Base-by-base conservation (phyloP, 495 filamentous ascomycete species). In the Penicillium angulare region DNA sequence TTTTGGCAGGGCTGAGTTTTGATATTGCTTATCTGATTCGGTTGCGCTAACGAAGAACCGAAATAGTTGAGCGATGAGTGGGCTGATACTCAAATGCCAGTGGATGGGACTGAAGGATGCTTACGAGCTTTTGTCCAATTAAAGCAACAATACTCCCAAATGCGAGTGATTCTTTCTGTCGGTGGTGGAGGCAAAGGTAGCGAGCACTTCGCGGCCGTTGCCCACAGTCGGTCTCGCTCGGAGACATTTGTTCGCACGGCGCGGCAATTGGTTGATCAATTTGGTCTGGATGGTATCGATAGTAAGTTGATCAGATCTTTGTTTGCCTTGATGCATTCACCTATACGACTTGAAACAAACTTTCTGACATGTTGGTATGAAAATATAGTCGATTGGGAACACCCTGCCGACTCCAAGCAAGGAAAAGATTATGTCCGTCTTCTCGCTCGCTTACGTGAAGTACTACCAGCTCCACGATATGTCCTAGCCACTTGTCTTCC, bases 321-420 rank as follows among this genome's bases (percentile, higher is more conserved):
- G 22, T 44, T 12, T 21, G n/a, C 34, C 16, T 22, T 31, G 13
- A 15, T 13, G 27, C 5, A 3, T 7, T 43, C n/a, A 1, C 12
- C 0, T 16, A 15, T 4, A 5, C 7, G 24, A 2, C 5, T 31
- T 43, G 5, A 22, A 12, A 43, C n/a, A 9, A 15, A 32, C 16
- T 27, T 32, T 32, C 41, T 41, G 15, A 29, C 43, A 38, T 17
- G 52, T 9, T 35, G 10, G 21, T 41, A 38, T 7, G 24, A 34
- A 15, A 17, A 38, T 46, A 5, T 55, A 95, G 91, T 96, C 59
- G 91, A 92, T 59, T 96, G 91, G 91, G 89, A 95, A 61, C 88
- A 95, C 59, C 91, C 90, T 1, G 77, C 80, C 36, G 77, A 88
- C 57, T 56, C 74, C 2, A 70, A 80, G 33, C 81, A 95, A 63